Evolutionary conservation across 2,329 filamentous ascomycete species (phyloP).

Genomic region (Ascochyta viciae-villosae): DNA sequence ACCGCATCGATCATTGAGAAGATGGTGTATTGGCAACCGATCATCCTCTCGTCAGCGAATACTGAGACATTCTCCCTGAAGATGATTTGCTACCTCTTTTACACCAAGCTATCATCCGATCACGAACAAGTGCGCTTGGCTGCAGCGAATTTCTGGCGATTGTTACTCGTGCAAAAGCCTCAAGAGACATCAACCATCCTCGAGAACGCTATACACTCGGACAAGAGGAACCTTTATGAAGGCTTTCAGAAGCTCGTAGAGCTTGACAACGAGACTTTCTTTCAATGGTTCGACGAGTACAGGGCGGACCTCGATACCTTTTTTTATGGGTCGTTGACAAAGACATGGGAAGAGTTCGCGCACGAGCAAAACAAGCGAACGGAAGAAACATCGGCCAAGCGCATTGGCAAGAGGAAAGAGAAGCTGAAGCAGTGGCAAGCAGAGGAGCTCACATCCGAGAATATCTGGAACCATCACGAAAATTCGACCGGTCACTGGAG

Average conservation of each 20-base stretch:
- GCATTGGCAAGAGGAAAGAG: slow-evolving; percentile 79
- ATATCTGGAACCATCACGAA: slow-evolving; percentile 80
- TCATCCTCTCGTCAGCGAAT: slow-evolving; percentile 80
- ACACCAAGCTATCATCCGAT: slow-evolving; percentile 81
- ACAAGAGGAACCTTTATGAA: slow-evolving; percentile 73
- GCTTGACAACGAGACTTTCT: slow-evolving; percentile 86
- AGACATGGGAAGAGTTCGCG: slow-evolving; percentile 88
- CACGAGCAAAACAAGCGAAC: slow-evolving; percentile 80
- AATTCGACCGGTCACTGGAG: slow-evolving; percentile 89
- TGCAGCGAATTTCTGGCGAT: slow-evolving; percentile 86
- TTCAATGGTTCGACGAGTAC: slow-evolving; percentile 87
- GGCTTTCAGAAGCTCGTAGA: slow-evolving; percentile 87
- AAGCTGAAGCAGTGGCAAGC: slow-evolving; percentile 80
- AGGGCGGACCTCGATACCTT: slow-evolving; percentile 78
- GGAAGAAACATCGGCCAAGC: slow-evolving; percentile 73
- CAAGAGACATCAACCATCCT: slow-evolving; percentile 79
- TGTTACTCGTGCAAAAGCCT: slow-evolving; percentile 91
- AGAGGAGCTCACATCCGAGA: slow-evolving; percentile 72
- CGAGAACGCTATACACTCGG: slow-evolving; percentile 71
- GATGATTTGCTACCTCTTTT: slow-evolving; percentile 90
- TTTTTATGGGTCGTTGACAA: slow-evolving; percentile 82
- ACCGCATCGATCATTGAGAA: slow-evolving; percentile 79
- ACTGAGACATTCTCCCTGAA: slow-evolving; percentile 82
- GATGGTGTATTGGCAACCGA: slow-evolving; percentile 94
- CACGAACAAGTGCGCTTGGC: slow-evolving; percentile 72